Evolutionary conservation across 2,329 filamentous ascomycete species (phyloP).

Genomic region (Cytospora piceicola): DNA sequence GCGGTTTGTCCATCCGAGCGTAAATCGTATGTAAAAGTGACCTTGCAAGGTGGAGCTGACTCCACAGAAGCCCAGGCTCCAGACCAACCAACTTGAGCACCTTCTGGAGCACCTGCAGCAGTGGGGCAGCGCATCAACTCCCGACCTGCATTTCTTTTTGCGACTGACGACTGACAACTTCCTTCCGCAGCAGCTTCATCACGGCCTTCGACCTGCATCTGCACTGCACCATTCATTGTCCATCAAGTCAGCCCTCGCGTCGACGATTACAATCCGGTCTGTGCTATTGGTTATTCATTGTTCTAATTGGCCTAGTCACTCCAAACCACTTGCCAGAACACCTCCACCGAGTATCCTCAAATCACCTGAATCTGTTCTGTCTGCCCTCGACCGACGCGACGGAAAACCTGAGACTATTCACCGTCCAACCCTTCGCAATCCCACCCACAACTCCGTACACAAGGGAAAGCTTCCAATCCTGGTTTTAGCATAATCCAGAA

Average conservation of each 20-base stretch:
- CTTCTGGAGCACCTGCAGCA: no score
- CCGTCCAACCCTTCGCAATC: neutral
- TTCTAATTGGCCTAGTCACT: conserved; percentile 1
- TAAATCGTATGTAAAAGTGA: no score
- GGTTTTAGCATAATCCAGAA: neutral
- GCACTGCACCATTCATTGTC: conserved; percentile 18
- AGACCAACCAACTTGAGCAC: conserved; percentile 4
- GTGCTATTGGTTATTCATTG: neutral
- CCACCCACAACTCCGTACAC: neutral
- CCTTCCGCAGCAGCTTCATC: conserved; percentile 17
- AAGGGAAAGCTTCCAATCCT: neutral
- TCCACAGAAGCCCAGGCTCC: conserved; percentile 4
- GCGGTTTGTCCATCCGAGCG: no score
- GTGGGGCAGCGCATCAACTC: conserved; percentile 23
- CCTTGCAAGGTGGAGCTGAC: no score
- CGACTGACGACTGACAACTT: conserved; percentile 7
- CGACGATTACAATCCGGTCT: neutral
- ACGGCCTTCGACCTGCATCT: conserved; percentile 6
- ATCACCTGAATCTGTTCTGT: conserved; percentile 2
- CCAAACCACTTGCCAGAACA: conserved; percentile 2
- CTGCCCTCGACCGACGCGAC: conserved; percentile 8
- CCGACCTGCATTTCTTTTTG: conserved; percentile 23
- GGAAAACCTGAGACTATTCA: conserved; percentile 9
- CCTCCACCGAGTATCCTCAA: conserved; percentile 3
- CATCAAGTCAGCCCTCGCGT: conserved; percentile 2